phyloP scores from a whole-genome alignment of 2,329 filamentous ascomycete species.

The Rutstroemia sp. region DNA sequence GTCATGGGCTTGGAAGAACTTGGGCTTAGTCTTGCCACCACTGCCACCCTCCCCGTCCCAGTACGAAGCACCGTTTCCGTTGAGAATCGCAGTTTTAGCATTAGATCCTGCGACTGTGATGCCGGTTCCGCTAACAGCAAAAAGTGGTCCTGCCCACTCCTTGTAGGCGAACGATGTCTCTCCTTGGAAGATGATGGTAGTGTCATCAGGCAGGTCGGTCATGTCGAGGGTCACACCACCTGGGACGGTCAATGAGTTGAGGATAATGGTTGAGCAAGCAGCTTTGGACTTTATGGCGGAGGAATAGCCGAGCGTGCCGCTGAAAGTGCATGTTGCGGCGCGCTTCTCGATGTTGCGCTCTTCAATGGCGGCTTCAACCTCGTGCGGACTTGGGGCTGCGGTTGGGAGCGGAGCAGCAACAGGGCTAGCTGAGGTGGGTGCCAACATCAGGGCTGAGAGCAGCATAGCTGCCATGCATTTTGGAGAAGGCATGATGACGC shows the following conservation, averaged over 20 bases:
- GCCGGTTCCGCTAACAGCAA: constrained; percentile 32
- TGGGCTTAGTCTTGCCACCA: constrained; percentile 54
- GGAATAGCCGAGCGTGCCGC: constrained; percentile 33
- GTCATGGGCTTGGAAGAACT: constrained; percentile 51
- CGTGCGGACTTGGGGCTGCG: not conserved
- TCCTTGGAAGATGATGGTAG: constrained; percentile 52
- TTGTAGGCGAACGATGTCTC: constrained; percentile 60
- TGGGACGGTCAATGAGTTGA: constrained; percentile 48
- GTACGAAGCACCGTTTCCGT: constrained; percentile 40
- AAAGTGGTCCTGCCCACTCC: constrained; percentile 57
- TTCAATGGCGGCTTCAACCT: not conserved
- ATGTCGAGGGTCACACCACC: constrained; percentile 52
- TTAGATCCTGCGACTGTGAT: constrained; percentile 18
- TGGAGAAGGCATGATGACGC: not conserved
- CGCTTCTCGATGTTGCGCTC: constrained; percentile 6
- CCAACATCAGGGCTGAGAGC: not conserved
- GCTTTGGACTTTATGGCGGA: constrained; percentile 41
- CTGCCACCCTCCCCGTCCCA: constrained; percentile 55
- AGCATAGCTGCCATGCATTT: not conserved
- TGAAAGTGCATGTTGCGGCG: constrained; percentile 46
- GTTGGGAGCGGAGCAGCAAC: not conserved
- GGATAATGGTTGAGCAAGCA: constrained; percentile 46
- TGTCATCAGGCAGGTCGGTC: constrained; percentile 43
- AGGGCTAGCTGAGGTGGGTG: not conserved
- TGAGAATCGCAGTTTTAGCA: constrained; percentile 33